phyloP scores from a whole-genome alignment of 1,284 basidiomycete species.

The Ceratobasidium sp. region DNA sequence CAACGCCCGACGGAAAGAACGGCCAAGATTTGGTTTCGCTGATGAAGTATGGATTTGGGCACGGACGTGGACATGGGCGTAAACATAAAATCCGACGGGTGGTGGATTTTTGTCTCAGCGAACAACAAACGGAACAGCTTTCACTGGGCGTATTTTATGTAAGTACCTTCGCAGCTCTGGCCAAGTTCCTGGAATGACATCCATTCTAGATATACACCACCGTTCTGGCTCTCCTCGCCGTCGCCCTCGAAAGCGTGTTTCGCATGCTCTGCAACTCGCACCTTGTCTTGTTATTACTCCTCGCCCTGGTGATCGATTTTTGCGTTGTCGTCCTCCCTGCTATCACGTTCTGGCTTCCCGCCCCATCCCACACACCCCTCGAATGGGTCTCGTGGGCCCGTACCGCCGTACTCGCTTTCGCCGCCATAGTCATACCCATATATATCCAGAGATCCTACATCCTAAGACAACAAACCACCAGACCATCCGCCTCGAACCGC shows the following conservation, averaged over 20 bases:
- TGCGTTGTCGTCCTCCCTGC: constrained; percentile 10
- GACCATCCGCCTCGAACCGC: neutral
- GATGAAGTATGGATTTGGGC: constrained; percentile 11
- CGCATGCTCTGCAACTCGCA: constrained; percentile 12
- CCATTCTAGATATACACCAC: neutral
- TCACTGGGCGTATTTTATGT: constrained; percentile 18
- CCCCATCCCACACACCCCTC: neutral
- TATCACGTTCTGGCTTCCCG: neutral
- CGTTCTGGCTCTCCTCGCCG: constrained; percentile 18
- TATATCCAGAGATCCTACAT: neutral
- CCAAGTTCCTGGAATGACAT: neutral
- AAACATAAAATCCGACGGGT: constrained; percentile 4
- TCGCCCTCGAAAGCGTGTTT: constrained; percentile 17
- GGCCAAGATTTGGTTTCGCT: neutral
- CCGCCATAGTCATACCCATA: constrained; percentile 5
- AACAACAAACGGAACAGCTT: constrained; percentile 16
- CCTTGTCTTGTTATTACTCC: neutral
- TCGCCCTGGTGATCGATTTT: constrained; percentile 10
- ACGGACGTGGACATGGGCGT: neutral
- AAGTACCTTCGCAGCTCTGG: neutral
- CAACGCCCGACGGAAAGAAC: no score
- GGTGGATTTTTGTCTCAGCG: constrained; percentile 19
- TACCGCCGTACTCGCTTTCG: constrained; percentile 10
- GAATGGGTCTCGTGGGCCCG: constrained; percentile 9
- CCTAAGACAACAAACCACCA: neutral